Evolutionary conservation across 495 filamentous ascomycete genomes (phyloP), one percentile per base, ranked within the genome.

Genomic region (Oleoguttula mirabilis): DNA sequence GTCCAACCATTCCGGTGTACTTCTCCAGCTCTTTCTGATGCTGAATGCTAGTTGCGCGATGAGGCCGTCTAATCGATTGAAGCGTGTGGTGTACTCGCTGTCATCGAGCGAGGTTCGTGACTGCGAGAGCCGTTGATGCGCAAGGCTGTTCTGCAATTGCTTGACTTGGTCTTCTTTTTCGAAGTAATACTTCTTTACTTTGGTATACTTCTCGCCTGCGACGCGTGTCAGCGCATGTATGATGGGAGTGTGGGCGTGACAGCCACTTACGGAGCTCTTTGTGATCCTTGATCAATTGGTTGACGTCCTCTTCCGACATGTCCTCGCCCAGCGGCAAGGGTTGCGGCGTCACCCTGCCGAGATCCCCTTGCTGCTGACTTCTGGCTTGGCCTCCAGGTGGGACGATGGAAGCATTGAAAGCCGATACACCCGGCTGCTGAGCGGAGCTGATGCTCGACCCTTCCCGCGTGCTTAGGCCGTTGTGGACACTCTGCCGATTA

Each of bases 141-240:
- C 90, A 33, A 98, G 75, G 3, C 84, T 88, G 58, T 98, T 96
- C 62, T 98, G 90, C 10, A 98, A 75, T 55, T 87, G 81, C 58
- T 95, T 85, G 10, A 98, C 84, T 57, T 96, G 88, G 34, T 79
- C 68, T 55, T 92, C 88, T 52, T 87, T 86, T 43, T 98, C 90
- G 58, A 96, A 98, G 58, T 95, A 98, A 49, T 94, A 81, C 23
- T 83, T 76, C 66, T 98, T 98, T 37, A 98, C 90, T 59, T 95
- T 95, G 63, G 85, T 85, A 58, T 98, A 98, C 67, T 98, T 98
- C 49, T 73, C 75, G 58, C 84, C 88, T 95, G 55, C 14, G 31
- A 11, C 32, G 16, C 11, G 1, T 14, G 39, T 55, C 41, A 55
- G 37, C 11, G 20, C 4, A 39, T 28, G 25, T 28, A 7, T 7